Conservation (phyloP, 1,284 basidiomycete genomes). For the Cutaneotrichosporon sp. region DNA sequence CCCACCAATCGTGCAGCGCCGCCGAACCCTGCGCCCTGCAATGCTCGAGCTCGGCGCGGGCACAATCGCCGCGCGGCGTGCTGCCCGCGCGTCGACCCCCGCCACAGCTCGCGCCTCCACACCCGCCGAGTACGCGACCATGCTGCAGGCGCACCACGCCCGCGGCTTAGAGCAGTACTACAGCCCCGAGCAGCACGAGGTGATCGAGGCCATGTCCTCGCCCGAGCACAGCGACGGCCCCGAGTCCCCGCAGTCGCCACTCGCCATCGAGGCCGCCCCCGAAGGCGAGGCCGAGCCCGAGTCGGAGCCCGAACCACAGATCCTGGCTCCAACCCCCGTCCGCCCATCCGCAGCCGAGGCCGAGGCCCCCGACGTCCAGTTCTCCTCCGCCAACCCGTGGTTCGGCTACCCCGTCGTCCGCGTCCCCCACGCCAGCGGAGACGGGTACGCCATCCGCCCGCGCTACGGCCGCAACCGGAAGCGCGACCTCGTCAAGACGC, state of each 20-base stretch:
- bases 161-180: conserved; percentile 33
- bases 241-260: neutral
- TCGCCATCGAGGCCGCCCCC: neutral
- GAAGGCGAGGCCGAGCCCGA: neutral
- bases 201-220: conserved; percentile 4
- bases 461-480: conserved; percentile 49
- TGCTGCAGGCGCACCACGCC: conserved; percentile 46
- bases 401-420: conserved; percentile 52
- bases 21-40: conserved; percentile 31
- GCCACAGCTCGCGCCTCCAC: conserved; percentile 9
- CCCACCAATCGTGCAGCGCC: conserved; percentile 5
- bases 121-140: conserved; percentile 37
- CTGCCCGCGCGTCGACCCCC: conserved; percentile 4
- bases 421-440: conserved; percentile 20
- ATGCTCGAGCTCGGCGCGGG: conserved; percentile 24
- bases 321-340: neutral
- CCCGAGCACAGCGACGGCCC: conserved; percentile 3
- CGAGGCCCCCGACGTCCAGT: conserved; percentile 16
- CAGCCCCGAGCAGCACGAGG: conserved; percentile 9
- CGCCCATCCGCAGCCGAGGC: neutral
- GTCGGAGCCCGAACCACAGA: neutral
- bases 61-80: conserved; percentile 23
- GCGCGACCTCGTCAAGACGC: conserved; percentile 52
- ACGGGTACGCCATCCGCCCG: conserved; percentile 33
- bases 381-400: conserved; percentile 46